These are phyloP conservation scores for Eucalyptus erythrocorys DNA, from an alignment of 345 rosid species.

Conservation along the genomic window DNA sequence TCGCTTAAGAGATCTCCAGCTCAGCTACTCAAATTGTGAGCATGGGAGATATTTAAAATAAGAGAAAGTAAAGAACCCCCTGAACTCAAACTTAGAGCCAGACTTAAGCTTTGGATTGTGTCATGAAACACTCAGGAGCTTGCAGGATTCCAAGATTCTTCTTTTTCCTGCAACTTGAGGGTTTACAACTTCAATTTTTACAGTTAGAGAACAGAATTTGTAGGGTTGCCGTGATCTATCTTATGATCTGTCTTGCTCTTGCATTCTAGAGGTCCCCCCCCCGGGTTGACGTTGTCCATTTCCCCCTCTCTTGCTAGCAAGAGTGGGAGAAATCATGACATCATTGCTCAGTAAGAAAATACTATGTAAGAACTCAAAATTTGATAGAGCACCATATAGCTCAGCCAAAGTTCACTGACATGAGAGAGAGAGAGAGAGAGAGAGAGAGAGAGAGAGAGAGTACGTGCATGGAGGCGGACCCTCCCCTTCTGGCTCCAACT, in stretches of 20 bases:
- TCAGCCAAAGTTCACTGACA: background rate
- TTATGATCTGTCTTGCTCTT: background rate
- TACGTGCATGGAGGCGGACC: constrained; percentile 99
- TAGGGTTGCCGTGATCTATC: background rate
- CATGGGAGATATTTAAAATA: background rate
- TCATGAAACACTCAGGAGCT: background rate
- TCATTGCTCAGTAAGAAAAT: background rate
- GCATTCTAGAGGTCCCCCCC: background rate
- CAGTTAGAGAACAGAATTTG: background rate
- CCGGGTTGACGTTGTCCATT: background rate
- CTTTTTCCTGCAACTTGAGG: background rate
- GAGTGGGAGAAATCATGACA: background rate
- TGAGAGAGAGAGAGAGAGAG: background rate
- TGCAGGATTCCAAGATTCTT: background rate
- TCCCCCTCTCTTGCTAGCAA: background rate
- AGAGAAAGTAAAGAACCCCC: background rate
- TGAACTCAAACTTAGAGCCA: background rate
- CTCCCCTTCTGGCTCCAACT: constrained; percentile 99
- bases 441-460: constrained; percentile 1
- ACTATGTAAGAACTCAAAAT: background rate
- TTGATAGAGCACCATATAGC: background rate
- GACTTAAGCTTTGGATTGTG: background rate
- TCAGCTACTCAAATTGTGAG: background rate
- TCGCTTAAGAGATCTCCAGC: background rate
- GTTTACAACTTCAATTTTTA: background rate